Evolutionary conservation across 2,329 filamentous ascomycete genomes (phyloP), one percentile per base, ranked within the genome.

Genomic region (Dactylonectria macrodidyma): DNA sequence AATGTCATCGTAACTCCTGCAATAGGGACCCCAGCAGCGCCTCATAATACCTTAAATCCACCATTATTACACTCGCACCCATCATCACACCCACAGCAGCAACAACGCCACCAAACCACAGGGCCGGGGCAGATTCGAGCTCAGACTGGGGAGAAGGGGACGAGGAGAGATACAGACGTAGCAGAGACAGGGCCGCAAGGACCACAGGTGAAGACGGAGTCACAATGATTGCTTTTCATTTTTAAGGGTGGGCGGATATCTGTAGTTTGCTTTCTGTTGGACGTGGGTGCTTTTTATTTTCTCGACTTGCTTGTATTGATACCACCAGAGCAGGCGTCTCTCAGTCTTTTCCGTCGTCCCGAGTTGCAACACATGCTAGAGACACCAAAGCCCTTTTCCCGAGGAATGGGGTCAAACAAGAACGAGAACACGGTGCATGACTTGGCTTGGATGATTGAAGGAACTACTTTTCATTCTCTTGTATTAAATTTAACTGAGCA

Each of bases 1-100:
- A 87, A 87, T 58, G 87, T 89, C 16, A 88, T 90, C 59, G 86
- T 89, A 30, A 30, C 26, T 14, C 86, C 87, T 14, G 30, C 65
- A 7, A 33, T 52, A 10, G 36, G 38, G 19, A 58, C 61, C 30
- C 54, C 62, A 16, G 36, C 54, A 14, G 36, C 59, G 24, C 51
- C 66, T 46, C 54, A 59, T 63, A 65, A 36, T 63, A 41, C 62
- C 51, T 22, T 38, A 48, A 36, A 47, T 24, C 34, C 52, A 44
- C 30, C 64, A 55, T 9, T 24, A 57, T 47, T 54, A 50, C 65
- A 61, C 12, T 70, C 71, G 46, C 36, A 34, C 61, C n/a, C 69
- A 72, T 30, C 65, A 58, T 11, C 22, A 41, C 54, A 57, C 44
- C 38, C 44, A 19, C 26, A 60, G 8, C 47, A 60, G 26, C 33